phyloP scores from a whole-genome alignment of 192 early-diverging fungal species.

The Gonapodya prolifera region DNA sequence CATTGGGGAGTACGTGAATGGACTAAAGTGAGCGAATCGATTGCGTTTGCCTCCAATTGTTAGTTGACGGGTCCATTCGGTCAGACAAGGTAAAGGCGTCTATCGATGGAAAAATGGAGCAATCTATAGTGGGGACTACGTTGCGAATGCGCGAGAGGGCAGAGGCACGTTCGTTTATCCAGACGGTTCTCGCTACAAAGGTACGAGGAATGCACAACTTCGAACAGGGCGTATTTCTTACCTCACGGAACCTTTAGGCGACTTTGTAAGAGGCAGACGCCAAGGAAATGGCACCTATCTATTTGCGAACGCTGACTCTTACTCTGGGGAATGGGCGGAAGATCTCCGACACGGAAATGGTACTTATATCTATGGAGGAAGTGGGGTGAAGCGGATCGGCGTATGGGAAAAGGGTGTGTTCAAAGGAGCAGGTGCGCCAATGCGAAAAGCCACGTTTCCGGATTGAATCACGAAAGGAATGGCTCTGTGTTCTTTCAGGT shows the following conservation, averaged over 20 bases:
- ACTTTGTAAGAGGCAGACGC: conserved; percentile 31
- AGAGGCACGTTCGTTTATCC: conserved; percentile 40
- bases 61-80: background rate
- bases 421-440: background rate
- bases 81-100: conserved; percentile 27
- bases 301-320: conserved; percentile 41
- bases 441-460: too few relatives aligned
- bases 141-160: conserved; percentile 29
- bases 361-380: background rate
- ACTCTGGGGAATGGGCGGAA: conserved; percentile 33
- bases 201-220: conserved; percentile 7
- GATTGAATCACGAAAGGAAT: too few relatives aligned
- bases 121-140: conserved; percentile 36
- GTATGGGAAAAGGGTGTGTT: background rate
- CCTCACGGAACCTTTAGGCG: conserved; percentile 12
- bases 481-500: background rate
- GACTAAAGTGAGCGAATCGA: conserved; percentile 11
- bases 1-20: conserved; percentile 28
- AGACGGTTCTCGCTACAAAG: conserved; percentile 38
- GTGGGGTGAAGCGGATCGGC: background rate
- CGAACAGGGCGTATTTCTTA: background rate
- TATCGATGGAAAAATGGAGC: conserved; percentile 40
- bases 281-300: conserved; percentile 33
- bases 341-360: conserved; percentile 41
- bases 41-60: too few relatives aligned